Evolutionary conservation across 2,329 filamentous ascomycete genomes (phyloP), one percentile per base, ranked within the genome.

Genomic region (Catunica adiposa): DNA sequence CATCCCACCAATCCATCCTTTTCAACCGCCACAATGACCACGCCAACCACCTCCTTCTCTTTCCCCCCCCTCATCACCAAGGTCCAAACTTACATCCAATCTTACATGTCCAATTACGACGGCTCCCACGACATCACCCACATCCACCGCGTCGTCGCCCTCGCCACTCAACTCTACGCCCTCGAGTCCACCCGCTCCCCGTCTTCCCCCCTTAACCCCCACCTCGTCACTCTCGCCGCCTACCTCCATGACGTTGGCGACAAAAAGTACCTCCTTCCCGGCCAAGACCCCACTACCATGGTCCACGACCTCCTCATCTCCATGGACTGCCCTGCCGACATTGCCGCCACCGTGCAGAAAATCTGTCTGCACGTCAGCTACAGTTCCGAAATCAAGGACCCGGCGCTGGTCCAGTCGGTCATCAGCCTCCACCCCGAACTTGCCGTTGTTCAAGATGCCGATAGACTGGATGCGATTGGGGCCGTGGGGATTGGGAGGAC

Each of bases 241-340:
- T 74, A 89, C 3, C 76, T 90, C n/a, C 89, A 95, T 69, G 89
- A 95, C 63, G 82, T 94, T 17, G 87, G 86, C 59, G 89, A 95
- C 70, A 81, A 77, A 66, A 95, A 94, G 69, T 94, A 94, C 66
- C 67, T 82, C 15, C 64, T 71, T 56, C 71, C 76, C 1, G 75
- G 73, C 56, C 72, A 82, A 61, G 76, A 83, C 64, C 64, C 71
- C 3, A 71, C 76, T 2, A 79, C 75, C 14, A 69, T 80, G 59
- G 73, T 86, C 31, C 67, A 70, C 15, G 67, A 73, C 26, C 66
- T 83, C 5, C 74, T 89, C 1, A 60, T 73, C 14, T 71, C 73
- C 17, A 69, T 76, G 25, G 81, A 83, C 25, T 81, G 79, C 8
- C 65, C 73, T 0, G 64, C 70, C 1, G 66, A 69, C 4, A 73